A percentile compares a stretch with the other conserved stretches of the same genome.
Evolutionary conservation across 1,284 basidiomycete genomes (phyloP).

Genomic region (Agaricales sp.): DNA sequence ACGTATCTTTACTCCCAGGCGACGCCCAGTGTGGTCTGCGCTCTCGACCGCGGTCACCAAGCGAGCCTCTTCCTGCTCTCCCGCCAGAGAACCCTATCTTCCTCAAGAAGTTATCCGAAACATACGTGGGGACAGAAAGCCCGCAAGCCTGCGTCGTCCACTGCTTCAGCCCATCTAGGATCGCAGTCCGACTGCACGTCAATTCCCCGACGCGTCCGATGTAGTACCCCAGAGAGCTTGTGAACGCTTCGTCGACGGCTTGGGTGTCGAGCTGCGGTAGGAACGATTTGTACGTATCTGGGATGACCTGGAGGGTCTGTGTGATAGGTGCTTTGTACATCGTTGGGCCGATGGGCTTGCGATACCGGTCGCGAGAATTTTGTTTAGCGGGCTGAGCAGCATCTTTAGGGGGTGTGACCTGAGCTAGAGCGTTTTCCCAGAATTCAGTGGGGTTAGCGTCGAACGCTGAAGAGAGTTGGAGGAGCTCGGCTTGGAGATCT

Average conservation of each 20-base stretch:
- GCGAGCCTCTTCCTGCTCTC: too few relatives aligned
- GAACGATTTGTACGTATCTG: slow-evolving; percentile 18
- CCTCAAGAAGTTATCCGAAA: slow-evolving; percentile 36
- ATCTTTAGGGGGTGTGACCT: slow-evolving; percentile 13
- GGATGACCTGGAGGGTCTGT: slow-evolving; percentile 13
- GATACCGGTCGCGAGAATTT: background rate
- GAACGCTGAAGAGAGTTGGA: slow-evolving; percentile 35
- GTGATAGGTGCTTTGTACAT: slow-evolving; percentile 9
- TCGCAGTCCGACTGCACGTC: slow-evolving; percentile 31
- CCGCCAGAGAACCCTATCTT: slow-evolving; percentile 21
- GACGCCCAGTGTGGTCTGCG: background rate
- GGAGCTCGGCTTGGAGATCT: slow-evolving; percentile 42
- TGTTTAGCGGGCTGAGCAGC: slow-evolving; percentile 2
- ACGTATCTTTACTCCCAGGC: background rate
- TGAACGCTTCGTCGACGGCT: slow-evolving; percentile 56
- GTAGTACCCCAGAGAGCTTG: slow-evolving; percentile 75
- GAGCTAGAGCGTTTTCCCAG: slow-evolving; percentile 5
- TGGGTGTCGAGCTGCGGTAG: slow-evolving; percentile 39
- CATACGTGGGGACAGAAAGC: slow-evolving; percentile 35
- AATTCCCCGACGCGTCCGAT: slow-evolving; percentile 41
- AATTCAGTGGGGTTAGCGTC: slow-evolving; percentile 33
- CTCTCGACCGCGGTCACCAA: background rate
- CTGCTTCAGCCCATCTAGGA: slow-evolving; percentile 52
- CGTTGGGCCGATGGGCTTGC: background rate
- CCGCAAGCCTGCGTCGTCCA: slow-evolving; percentile 56